Evolutionary conservation across 140 eudicot species (phyloP), one percentile per base, ranked within the genome.

Genomic region (Anethum foeniculum): DNA sequence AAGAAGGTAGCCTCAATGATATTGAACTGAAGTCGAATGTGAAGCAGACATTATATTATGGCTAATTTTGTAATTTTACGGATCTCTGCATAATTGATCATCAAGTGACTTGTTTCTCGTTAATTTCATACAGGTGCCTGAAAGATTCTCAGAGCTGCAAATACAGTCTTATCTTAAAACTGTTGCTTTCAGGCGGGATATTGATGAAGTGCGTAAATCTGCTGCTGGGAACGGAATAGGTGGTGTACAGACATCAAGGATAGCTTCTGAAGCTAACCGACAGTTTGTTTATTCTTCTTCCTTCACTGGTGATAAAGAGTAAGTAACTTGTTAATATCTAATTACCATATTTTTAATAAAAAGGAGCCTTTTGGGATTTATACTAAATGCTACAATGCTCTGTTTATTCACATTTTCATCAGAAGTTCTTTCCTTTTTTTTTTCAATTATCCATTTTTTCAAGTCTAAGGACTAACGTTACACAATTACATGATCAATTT

Each of bases 151-250:
- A 21, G 97, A 94, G 81, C 89, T 94, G 69, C 98, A 94, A 84
- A 92, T 92, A 83, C 91, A 94, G 83, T 48, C 98, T 80, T 94
- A 94, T 86, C 96, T 94, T n/a, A 94, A 94, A 85, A 94, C 98
- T 23, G 98, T 94, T 78, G 98, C 98, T 78, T 92, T 94, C 71
- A 96, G 98, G 78, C 90, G 98, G 77, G 98, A 94, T 83, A 94
- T 94, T 75, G 91, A 89, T 84, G 90, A 83, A 85, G 98, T 94
- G 84, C 98, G 87, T 87, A 94, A 90, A 84, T 87, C 92, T 86
- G 98, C 98, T 84, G 94, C 90, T 79, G 97, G 98, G 78, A 88
- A 89, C 82, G 97, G 93, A 54, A 79, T 94, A 48, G 93, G 87
- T 82, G 98, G 98, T 51, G 89, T 94, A 62, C 94, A 89, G 89